Percentiles rank a stretch among this genome's conserved stretches.
phyloP scores from a whole-genome alignment of 306 rosid species.

The Sindora glabra region DNA sequence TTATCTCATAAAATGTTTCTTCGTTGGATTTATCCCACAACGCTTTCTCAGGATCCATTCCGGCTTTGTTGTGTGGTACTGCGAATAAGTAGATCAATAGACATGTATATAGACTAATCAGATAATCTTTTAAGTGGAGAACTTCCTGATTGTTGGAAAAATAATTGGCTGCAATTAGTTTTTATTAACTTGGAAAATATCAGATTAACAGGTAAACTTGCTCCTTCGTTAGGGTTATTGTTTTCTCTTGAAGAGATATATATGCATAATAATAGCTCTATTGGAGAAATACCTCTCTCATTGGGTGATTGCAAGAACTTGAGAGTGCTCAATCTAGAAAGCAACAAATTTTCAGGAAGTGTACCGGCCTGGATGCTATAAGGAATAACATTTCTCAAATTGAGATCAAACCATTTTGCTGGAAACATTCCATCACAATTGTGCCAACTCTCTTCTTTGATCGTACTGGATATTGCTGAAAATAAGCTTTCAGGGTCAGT shows the following conservation, averaged over 20 bases:
- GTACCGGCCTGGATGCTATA: background rate
- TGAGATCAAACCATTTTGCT: background rate
- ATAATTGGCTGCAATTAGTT: background rate
- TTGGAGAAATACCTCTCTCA: background rate
- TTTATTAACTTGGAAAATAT: background rate
- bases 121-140: slow-evolving; percentile 2
- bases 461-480: background rate
- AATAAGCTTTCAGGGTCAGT: background rate
- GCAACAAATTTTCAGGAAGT: background rate
- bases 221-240: background rate
- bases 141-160: slow-evolving; percentile 6
- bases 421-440: background rate
- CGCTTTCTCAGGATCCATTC: slow-evolving; percentile 10
- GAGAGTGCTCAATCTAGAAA: background rate
- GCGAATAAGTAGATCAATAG: background rate
- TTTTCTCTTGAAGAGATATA: background rate
- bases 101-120: slow-evolving; percentile 1
- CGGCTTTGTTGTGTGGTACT: background rate
- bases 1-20: background rate
- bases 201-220: background rate
- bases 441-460: background rate
- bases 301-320: background rate
- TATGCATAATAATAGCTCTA: background rate
- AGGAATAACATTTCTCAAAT: background rate
- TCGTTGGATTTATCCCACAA: background rate